These are phyloP conservation scores for Euphorbia peplus DNA, from an alignment of 345 rosid species.

Conservation along the genomic window DNA sequence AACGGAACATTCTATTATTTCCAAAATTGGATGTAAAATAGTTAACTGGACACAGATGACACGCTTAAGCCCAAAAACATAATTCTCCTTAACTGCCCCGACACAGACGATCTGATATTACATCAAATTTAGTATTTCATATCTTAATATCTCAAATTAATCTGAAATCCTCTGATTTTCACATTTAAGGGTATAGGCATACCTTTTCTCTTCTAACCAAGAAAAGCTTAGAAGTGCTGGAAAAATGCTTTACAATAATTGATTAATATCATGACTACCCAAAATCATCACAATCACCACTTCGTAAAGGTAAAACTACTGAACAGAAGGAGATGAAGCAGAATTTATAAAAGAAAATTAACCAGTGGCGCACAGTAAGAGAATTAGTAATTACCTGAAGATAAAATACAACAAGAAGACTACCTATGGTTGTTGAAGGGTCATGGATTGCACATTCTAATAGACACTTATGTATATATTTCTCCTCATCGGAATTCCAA, in stretches of 20 bases:
- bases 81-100: background rate
- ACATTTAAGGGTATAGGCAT: background rate
- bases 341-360: constrained; percentile 1
- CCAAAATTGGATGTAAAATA: background rate
- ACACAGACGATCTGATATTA: background rate
- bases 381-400: constrained; percentile 61
- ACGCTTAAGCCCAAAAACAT: background rate
- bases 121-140: background rate
- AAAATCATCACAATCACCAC: background rate
- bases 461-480: constrained; percentile 70
- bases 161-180: background rate
- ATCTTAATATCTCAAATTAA: background rate
- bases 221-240: background rate
- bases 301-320: background rate
- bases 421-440: constrained; percentile 70
- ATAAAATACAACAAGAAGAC: constrained; percentile 80
- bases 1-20: too few species aligned
- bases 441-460: constrained; percentile 68
- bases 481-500: constrained; percentile 91
- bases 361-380: background rate
- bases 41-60: background rate
- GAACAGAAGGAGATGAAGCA: background rate
- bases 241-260: background rate
- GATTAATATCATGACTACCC: background rate
- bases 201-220: background rate